Base-by-base conservation (phyloP, 106 monocot genomes). In the Dioscorea alata region DNA sequence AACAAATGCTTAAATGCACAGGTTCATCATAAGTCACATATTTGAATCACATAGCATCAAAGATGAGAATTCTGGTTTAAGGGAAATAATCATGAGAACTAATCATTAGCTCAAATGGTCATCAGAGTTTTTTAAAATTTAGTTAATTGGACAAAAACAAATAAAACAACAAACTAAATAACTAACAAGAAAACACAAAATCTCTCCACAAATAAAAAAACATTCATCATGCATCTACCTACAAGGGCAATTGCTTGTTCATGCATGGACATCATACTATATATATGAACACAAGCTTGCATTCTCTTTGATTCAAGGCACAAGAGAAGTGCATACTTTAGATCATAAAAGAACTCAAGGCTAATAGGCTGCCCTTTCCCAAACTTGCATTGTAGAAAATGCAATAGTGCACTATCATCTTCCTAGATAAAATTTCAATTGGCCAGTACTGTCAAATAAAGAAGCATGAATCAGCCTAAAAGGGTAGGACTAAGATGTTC, bases 191-290 rank as follows among this genome's bases (percentile, higher is more conserved):
- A 42, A 42, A 42, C 42, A 42, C 10, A 8, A 42, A 42, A 42
- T 6, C 42, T 42, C 42, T 42, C 0, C 10, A 3, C 10, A 42
- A 42, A 42, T 8, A 42, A 42, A 42, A 42, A 42, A 42, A 6
- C 42, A 42, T 42, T 42, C 42, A 42, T 42, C 5, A 50, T 22
- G 42, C 31, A 51, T 48, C 69, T 82, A 92, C 97, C 99, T 87
- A 81, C 54, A 82, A 99, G 93, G 63, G 99, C 89, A 33, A 99
- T 93, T 78, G 99, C 99, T 85, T 99, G 93, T 83, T 99, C 99
- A 67, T 99, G 90, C 99, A 99, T 99, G 66, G 85, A 87, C 99
- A 99, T 93, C 99, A 93, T 99, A 73, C 99, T 90, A 64, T 99
- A 99, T n/a, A 99, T 99, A 74, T 90, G 85, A 70, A 99, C 89